Base-by-base conservation (phyloP, 495 filamentous ascomycete genomes). In the Trichoderma erinaceum region DNA sequence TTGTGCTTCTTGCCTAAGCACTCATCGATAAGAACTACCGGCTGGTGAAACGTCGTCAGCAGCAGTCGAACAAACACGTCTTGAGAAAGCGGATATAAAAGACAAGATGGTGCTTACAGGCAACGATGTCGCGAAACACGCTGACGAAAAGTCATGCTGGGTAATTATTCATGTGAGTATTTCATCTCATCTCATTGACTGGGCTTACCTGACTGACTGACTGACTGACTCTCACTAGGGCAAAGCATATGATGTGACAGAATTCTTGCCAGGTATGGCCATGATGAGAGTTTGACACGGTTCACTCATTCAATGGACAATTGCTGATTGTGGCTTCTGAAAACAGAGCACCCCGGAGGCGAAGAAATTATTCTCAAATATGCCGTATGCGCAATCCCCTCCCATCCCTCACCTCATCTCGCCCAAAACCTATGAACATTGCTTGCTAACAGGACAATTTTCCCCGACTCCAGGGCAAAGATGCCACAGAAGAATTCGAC, bases 401-500 rank as follows among this genome's bases (percentile, higher is more conserved):
- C 23, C 16, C 27, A 29, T 61, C 4, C n/a, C n/a, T 10, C 1
- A 21, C 25, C 3, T 61, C 25, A 38, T 27, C 27, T 41, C 61
- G 0, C 23, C 63, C 35, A 3, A 38, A 6, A 10, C 0, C 35
- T n/a, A n/a, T n/a, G 7, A 10, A 7, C 8, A 38, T 7, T 7
- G 5, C 35, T 38, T 38, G 35, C 35, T 38, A 38, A 11, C 46
- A 25, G 12, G 10, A 12, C 41, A 35, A 35, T 4, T 35, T 1
- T 21, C 32, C 5, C 32, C 38, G 10, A 29, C 21, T n/a, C 13
- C 70, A 81, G 78, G 92, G 92, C 48, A 92, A 89, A 78, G 92
- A 96, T 80, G 92, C 91, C 8, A 94, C 92, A 4, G 87, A 88
- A 67, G 91, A 88, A 74, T 96, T 90, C 76, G 90, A 92, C 46